Conservation (phyloP, 768 basidiomycete species). For the Leccinum longicurvipes region DNA sequence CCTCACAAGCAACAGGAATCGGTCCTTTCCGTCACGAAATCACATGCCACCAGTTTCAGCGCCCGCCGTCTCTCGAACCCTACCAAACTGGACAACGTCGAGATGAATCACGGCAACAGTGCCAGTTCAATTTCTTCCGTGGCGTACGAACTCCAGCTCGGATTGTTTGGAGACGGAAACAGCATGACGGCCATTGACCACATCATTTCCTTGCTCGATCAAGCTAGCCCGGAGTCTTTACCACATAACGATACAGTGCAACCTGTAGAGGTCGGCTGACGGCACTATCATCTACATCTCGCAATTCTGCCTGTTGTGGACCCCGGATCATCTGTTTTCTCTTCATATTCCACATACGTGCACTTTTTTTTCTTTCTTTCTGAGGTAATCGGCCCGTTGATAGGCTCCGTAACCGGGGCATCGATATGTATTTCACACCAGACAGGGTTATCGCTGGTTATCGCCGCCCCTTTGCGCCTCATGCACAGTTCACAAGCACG, state of each 20-base stretch:
- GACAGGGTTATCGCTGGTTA: too few species aligned
- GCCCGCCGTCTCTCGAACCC: conserved; percentile 17
- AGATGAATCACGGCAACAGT: conserved; percentile 11
- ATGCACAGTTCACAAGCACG: background rate
- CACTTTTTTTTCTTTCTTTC: too few species aligned
- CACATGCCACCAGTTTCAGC: background rate
- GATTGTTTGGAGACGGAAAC: conserved; percentile 23
- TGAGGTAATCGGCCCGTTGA: background rate
- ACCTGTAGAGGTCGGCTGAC: conserved; percentile 9
- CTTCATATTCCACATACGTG: background rate
- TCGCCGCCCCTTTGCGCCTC: background rate
- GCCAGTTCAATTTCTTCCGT: conserved; percentile 26
- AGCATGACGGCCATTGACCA: conserved; percentile 24
- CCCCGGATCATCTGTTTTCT: background rate
- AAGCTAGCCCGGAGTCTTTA: conserved; percentile 16
- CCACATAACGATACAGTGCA: background rate
- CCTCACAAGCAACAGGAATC: conserved; percentile 18
- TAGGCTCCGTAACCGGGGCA: background rate
- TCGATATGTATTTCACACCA: background rate
- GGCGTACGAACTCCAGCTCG: conserved; percentile 25
- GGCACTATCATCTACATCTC: background rate
- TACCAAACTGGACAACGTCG: conserved; percentile 12
- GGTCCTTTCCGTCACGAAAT: conserved; percentile 2
- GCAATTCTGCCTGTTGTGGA: background rate
- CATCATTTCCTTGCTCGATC: conserved; percentile 30